These are phyloP conservation scores for Aurifilum marmelostoma DNA, from an alignment of 2,329 filamentous ascomycete species.

Conservation along the genomic window DNA sequence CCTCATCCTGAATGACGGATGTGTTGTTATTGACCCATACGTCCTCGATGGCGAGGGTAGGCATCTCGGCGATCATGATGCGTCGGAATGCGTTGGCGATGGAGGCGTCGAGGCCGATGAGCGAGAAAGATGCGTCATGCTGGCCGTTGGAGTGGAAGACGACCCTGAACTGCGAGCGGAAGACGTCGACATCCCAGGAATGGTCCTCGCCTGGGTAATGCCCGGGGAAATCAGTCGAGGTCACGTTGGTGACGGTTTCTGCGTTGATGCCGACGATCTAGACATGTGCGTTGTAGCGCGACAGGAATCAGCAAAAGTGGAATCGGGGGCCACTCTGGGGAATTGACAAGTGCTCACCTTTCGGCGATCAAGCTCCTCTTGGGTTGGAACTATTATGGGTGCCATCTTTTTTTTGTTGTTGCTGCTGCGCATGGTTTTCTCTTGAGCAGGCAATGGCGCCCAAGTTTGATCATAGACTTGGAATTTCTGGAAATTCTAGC, in stretches of 20 bases:
- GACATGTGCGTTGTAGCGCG: background rate
- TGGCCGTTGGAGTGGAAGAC: conserved; percentile 82
- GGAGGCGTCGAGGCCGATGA: conserved; percentile 88
- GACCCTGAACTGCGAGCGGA: conserved; percentile 52
- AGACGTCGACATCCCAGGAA: conserved; percentile 50
- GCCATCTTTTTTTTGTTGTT: conserved; percentile 47
- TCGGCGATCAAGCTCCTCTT: conserved; percentile 63
- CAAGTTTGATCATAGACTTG: conserved; percentile 4
- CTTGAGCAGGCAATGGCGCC: conserved; percentile 10
- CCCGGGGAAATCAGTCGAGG: conserved; percentile 88
- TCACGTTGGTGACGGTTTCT: conserved; percentile 88
- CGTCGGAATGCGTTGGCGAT: conserved; percentile 97
- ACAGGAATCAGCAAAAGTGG: background rate
- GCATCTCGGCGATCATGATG: conserved; percentile 92
- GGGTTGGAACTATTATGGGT: conserved; percentile 48
- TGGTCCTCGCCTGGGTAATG: conserved; percentile 86
- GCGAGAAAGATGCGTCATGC: conserved; percentile 82
- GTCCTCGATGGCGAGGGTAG: conserved; percentile 90
- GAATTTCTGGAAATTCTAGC: conserved; percentile 23
- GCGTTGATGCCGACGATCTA: conserved; percentile 85
- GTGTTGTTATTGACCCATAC: conserved; percentile 97
- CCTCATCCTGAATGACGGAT: conserved; percentile 96
- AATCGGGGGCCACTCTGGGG: background rate
- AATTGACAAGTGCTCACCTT: conserved; percentile 50
- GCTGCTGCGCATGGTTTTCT: conserved; percentile 16